Evolutionary conservation across 2,329 filamentous ascomycete species (phyloP).

Genomic region (Fusarium nurragi): DNA sequence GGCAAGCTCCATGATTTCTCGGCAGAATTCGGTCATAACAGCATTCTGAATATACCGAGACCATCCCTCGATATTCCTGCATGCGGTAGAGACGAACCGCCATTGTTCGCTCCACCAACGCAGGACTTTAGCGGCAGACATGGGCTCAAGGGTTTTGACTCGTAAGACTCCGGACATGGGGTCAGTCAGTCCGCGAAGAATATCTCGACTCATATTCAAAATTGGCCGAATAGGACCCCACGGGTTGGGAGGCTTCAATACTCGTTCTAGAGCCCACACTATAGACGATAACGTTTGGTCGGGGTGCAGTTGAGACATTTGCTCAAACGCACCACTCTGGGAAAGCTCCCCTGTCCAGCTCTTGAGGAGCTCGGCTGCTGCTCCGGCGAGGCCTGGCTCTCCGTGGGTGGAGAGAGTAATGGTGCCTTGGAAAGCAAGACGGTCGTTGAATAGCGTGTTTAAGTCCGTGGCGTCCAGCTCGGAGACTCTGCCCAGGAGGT

Average conservation of each 20-base stretch:
- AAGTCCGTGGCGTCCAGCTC: conserved; percentile 78
- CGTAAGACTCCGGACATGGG: conserved; percentile 65
- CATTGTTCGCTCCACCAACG: conserved; percentile 88
- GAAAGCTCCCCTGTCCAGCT: conserved; percentile 75
- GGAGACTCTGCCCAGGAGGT: conserved; percentile 80
- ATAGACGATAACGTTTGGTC: conserved; percentile 56
- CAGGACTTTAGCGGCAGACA: conserved; percentile 73
- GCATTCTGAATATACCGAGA: conserved; percentile 77
- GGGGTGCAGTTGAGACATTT: conserved; percentile 53
- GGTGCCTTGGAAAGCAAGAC: conserved; percentile 75
- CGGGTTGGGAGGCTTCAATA: conserved; percentile 51
- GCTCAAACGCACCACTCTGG: conserved; percentile 53
- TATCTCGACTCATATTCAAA: conserved; percentile 65
- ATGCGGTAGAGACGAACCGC: conserved; percentile 82
- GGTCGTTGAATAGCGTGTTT: conserved; percentile 72
- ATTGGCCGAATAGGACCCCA: conserved; percentile 68
- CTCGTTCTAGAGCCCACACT: conserved; percentile 52
- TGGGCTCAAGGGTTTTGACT: conserved; percentile 63
- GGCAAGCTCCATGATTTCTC: conserved; percentile 94
- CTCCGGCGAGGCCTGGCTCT: conserved; percentile 80
- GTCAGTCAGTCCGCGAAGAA: conserved; percentile 66
- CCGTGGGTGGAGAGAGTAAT: conserved; percentile 84
- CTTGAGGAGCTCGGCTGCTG: conserved; percentile 84
- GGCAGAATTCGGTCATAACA: conserved; percentile 90
- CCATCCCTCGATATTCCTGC: conserved; percentile 86